These are phyloP conservation scores for Grosmannia huntii DNA, from an alignment of 2,329 filamentous ascomycete genomes.

Conservation along the genomic window DNA sequence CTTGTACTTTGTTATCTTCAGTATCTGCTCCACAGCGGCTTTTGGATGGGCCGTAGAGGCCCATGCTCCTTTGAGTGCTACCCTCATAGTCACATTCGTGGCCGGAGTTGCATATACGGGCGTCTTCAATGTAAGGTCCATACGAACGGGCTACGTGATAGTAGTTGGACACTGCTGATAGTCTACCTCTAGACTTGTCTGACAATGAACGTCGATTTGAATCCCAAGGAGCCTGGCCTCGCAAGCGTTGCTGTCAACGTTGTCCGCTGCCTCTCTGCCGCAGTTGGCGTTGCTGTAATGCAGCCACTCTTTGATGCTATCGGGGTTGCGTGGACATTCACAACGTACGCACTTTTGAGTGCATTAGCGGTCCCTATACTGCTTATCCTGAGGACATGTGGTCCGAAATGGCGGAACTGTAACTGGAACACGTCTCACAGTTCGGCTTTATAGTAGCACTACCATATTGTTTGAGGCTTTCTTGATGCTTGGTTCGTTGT, in stretches of 20 bases:
- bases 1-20: not conserved
- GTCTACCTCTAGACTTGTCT: not conserved
- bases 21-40: not conserved
- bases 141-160: too few species aligned
- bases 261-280: not conserved
- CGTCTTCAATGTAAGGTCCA: not conserved
- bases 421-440: not conserved
- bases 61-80: not conserved
- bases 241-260: not conserved
- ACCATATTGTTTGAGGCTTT: too few species aligned
- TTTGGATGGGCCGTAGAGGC: not conserved
- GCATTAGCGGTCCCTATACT: not conserved
- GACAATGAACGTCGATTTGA: not conserved
- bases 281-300: not conserved
- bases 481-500: too few species aligned
- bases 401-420: not conserved
- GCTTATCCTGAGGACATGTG: not conserved
- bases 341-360: slow-evolving; percentile 2
- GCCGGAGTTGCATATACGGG: not conserved
- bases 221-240: not conserved
- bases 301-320: not conserved
- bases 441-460: too few species aligned
- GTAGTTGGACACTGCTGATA: not conserved
- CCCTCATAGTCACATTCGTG: not conserved
- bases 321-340: not conserved